Evolutionary conservation across 768 basidiomycete genomes (phyloP).

Genomic region (Sporobolomyces phaffii): DNA sequence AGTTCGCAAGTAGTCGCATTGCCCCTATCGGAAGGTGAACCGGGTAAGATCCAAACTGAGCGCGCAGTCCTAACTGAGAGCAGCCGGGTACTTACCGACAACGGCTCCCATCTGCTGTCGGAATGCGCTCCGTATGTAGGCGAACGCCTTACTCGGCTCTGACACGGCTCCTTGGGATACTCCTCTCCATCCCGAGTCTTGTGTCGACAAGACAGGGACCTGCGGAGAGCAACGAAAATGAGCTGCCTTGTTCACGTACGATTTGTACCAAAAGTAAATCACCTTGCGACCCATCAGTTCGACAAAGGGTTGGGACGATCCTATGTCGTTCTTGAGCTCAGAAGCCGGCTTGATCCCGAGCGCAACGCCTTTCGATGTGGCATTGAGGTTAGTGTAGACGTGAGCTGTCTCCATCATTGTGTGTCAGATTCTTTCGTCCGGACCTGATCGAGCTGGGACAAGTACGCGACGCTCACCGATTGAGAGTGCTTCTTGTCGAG

Average conservation of each 20-base stretch:
- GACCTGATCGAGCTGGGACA: no score
- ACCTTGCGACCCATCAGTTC: slow-evolving; percentile 71
- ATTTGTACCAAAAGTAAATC: not conserved
- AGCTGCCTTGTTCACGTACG: no score
- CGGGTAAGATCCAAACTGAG: no score
- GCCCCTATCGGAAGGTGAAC: slow-evolving; percentile 49
- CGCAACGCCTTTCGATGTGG: slow-evolving; percentile 72
- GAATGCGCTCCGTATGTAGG: slow-evolving; percentile 73
- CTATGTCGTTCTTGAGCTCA: slow-evolving; percentile 53
- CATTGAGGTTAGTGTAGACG: slow-evolving; percentile 89
- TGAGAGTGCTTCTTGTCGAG: slow-evolving; percentile 79
- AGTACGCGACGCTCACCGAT: slow-evolving; percentile 62
- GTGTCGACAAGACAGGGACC: slow-evolving; percentile 70
- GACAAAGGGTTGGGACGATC: slow-evolving; percentile 65
- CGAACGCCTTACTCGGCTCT: slow-evolving; percentile 63
- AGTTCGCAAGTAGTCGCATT: slow-evolving; percentile 47
- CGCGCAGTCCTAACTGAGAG: no score
- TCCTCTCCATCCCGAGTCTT: slow-evolving; percentile 70
- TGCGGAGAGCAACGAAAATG: slow-evolving; percentile 34
- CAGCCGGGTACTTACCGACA: slow-evolving; percentile 72
- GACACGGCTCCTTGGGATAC: slow-evolving; percentile 65
- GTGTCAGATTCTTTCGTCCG: no score
- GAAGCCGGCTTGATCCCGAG: slow-evolving; percentile 57
- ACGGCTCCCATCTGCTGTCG: slow-evolving; percentile 71
- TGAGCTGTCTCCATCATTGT: slow-evolving; percentile 64